Evolutionary conservation across 192 early-diverging fungal genomes (phyloP), one percentile per base, ranked within the genome.

Genomic region (Backusella macrospora): DNA sequence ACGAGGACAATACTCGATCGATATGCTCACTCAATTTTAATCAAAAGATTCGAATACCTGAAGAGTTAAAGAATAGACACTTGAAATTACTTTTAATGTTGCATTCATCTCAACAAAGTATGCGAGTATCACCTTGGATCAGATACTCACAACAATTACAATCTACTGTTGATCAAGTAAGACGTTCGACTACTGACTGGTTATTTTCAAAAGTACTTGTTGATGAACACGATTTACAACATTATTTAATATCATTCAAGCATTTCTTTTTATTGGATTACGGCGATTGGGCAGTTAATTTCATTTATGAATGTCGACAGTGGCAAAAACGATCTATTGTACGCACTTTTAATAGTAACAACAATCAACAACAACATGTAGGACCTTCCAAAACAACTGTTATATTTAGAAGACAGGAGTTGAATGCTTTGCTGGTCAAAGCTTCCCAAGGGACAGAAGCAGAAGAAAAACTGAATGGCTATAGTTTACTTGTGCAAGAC

Each of bases 131-230:
- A 29, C 68, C 74, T 7, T 46, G 67, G 78, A 16, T 84, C 72
- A 2, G 66, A 67, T 29, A 78, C 71, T 29, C 70, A 80, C 23
- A 64, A 26, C 77, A 75, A 34, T 73, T 85, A 44, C 68, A 87
- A 75, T 78, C 74, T 10, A 74, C 83, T 0, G 73, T 92, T 7
- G 52, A 78, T 47, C 73, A 72, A 21, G 84, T 93, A 21, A 84
- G 90, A 37, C 63, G 74, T 13, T 83, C 86, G 6, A 86, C 88
- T 9, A 88, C 87, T 10, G 76, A 83, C 21, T 86, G 89, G 73
- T 70, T 93, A 40, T 93, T 87, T 80, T 86, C 86, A 43, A 83
- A 88, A 8, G 90, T 93, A 15, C 86, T 91, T 13, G 81, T 91
- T 8, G 87, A 88, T 13, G 85, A 92, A 10, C 85, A 88, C 62